Evolutionary conservation across 495 filamentous ascomycete species (phyloP).

Genomic region (Chaetomium cochliodes): DNA sequence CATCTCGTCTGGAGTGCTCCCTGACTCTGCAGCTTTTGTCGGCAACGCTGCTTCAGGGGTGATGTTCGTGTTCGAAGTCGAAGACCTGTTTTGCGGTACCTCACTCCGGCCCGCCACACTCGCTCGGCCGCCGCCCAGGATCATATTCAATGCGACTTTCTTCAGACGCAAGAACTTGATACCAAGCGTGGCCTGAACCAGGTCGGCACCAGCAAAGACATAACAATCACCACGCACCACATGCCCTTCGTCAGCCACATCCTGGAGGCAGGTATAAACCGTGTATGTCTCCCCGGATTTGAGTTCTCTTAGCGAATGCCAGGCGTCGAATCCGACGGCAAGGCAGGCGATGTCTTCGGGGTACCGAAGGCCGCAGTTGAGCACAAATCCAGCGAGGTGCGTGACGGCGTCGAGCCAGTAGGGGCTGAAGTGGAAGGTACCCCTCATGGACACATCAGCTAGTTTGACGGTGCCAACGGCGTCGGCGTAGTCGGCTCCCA

Average conservation of each 20-base stretch:
- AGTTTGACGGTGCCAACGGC: background rate
- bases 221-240: background rate
- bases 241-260: background rate
- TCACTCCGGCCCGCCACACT: background rate
- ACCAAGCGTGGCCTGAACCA: background rate
- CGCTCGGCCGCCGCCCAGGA: background rate
- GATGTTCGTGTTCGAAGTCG: background rate
- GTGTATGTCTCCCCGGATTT: background rate
- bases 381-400: background rate
- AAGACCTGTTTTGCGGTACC: background rate
- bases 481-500: background rate
- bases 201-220: background rate
- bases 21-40: background rate
- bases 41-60: background rate
- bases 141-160: background rate
- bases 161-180: constrained; percentile 6
- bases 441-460: background rate
- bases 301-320: background rate
- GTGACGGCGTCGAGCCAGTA: background rate
- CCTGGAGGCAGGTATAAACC: background rate
- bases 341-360: background rate
- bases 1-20: background rate
- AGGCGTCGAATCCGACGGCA: background rate
- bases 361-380: constrained; percentile 5
- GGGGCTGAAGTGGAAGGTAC: background rate